Evolutionary conservation across 2,329 filamentous ascomycete genomes (phyloP).

Genomic region (Pseudogymnoascus sp.): DNA sequence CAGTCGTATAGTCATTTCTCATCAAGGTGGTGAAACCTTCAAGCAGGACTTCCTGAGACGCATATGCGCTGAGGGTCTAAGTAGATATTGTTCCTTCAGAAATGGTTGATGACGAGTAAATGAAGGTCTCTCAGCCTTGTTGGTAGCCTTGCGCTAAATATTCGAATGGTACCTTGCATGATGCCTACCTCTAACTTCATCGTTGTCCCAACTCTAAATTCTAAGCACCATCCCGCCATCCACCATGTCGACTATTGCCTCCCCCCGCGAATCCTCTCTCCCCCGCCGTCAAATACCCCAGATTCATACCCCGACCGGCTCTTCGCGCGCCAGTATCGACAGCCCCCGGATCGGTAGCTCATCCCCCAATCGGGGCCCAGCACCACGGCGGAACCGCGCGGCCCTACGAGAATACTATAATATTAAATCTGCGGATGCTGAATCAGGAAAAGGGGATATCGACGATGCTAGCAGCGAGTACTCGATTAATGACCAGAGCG

Average conservation of each 20-base stretch:
- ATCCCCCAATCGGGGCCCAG: conserved; percentile 42
- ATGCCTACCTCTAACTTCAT: conserved; percentile 11
- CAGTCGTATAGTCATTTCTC: neutral
- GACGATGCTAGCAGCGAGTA: conserved; percentile 26
- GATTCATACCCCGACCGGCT: conserved; percentile 63
- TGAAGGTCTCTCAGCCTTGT: conserved; percentile 17
- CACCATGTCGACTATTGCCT: conserved; percentile 59
- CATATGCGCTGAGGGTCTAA: conserved; percentile 4
- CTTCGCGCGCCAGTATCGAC: conserved; percentile 68
- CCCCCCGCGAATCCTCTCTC: conserved; percentile 53
- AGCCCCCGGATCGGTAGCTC: conserved; percentile 36
- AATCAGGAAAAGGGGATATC: conserved; percentile 28
- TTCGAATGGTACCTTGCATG: conserved; percentile 12
- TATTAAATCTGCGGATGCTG: conserved; percentile 45
- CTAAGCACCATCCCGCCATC: neutral
- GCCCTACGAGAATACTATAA: conserved; percentile 95
- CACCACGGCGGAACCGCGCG: conserved; percentile 55
- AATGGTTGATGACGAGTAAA: neutral
- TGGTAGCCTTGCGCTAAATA: conserved; percentile 18
- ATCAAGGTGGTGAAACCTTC: neutral
- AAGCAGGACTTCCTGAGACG: neutral
- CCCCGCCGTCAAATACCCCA: conserved; percentile 50
- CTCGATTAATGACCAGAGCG: conserved; percentile 37
- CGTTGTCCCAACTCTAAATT: conserved; percentile 1
- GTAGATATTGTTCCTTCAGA: neutral